These are phyloP conservation scores for Triangularia setosa DNA, from an alignment of 2,329 filamentous ascomycete genomes.

Conservation along the genomic window DNA sequence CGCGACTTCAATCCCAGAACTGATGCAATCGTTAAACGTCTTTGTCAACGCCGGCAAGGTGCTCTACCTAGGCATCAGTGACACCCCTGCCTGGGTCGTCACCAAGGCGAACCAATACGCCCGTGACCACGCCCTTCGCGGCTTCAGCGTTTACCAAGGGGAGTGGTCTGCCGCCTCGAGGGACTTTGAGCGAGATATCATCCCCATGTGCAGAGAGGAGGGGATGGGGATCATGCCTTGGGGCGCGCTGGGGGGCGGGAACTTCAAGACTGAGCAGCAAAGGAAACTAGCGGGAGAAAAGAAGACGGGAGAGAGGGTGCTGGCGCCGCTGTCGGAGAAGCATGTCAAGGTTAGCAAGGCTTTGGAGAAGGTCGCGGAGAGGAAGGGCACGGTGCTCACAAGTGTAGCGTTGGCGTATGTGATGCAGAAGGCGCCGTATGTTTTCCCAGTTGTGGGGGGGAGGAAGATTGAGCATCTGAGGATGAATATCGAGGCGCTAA, in stretches of 20 bases:
- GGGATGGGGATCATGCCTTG: slow-evolving; percentile 56
- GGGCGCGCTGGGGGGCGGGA: slow-evolving; percentile 54
- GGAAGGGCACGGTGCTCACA: slow-evolving; percentile 40
- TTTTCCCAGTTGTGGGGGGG: slow-evolving; percentile 52
- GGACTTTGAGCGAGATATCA: slow-evolving; percentile 26
- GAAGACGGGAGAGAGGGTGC: slow-evolving; percentile 30
- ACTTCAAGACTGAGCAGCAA: slow-evolving; percentile 33
- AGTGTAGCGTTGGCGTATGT: slow-evolving; percentile 54
- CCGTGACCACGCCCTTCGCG: slow-evolving; percentile 63
- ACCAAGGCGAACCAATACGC: slow-evolving; percentile 42
- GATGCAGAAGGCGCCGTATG: slow-evolving; percentile 43
- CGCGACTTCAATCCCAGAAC: slow-evolving; percentile 39
- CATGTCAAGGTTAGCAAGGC: neutral
- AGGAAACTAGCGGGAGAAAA: slow-evolving; percentile 32
- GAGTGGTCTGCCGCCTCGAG: slow-evolving; percentile 49
- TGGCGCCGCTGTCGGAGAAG: neutral
- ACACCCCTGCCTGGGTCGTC: slow-evolving; percentile 69
- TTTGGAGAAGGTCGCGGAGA: neutral
- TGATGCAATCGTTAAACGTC: slow-evolving; percentile 41
- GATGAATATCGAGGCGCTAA: slow-evolving; percentile 54
- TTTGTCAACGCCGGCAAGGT: slow-evolving; percentile 41
- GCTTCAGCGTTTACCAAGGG: slow-evolving; percentile 67
- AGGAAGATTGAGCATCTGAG: slow-evolving; percentile 49
- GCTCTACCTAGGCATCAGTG: slow-evolving; percentile 39
- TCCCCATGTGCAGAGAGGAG: slow-evolving; percentile 40